These are phyloP conservation scores for Filobasidium wieringae DNA, from an alignment of 768 basidiomycete species.

Conservation along the genomic window DNA sequence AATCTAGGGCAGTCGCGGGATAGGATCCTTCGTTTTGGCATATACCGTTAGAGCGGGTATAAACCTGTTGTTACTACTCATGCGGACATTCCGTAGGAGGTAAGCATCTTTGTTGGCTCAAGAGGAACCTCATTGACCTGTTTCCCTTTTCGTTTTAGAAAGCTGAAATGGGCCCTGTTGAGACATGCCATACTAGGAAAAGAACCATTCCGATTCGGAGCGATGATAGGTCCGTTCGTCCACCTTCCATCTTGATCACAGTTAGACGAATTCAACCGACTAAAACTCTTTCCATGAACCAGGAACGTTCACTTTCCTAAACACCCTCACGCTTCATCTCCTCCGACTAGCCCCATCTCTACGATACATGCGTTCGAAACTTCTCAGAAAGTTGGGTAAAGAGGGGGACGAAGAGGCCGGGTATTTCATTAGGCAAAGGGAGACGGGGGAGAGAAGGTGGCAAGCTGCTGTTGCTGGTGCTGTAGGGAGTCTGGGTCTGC, in stretches of 20 bases:
- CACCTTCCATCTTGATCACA: neutral
- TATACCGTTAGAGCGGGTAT: slow-evolving; percentile 71
- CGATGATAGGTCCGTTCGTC: slow-evolving; percentile 60
- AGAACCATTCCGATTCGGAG: slow-evolving; percentile 72
- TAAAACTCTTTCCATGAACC: neutral
- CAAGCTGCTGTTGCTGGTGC: slow-evolving; percentile 38
- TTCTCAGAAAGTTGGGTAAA: slow-evolving; percentile 10
- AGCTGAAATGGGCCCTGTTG: slow-evolving; percentile 54
- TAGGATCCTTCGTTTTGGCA: slow-evolving; percentile 70
- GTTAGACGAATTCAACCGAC: neutral
- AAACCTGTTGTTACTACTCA: slow-evolving; percentile 65
- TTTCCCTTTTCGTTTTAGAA: slow-evolving; percentile 40
- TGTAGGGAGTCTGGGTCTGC: slow-evolving; percentile 31
- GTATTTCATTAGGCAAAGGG: slow-evolving; percentile 6
- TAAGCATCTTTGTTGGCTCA: slow-evolving; percentile 36
- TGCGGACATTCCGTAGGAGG: slow-evolving; percentile 59
- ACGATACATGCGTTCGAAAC: slow-evolving; percentile 27
- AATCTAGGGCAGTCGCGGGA: neutral
- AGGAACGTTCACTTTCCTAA: slow-evolving; percentile 37
- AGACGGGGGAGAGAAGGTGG: slow-evolving; percentile 31
- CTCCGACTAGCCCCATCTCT: slow-evolving; percentile 33
- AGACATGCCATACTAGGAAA: slow-evolving; percentile 70
- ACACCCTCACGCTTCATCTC: slow-evolving; percentile 35
- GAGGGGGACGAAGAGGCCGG: slow-evolving; percentile 14
- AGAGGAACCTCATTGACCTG: neutral